phyloP scores from a whole-genome alignment of 225 moss, liverwort and hornwort genomes.

The Polytrichum formosum region DNA sequence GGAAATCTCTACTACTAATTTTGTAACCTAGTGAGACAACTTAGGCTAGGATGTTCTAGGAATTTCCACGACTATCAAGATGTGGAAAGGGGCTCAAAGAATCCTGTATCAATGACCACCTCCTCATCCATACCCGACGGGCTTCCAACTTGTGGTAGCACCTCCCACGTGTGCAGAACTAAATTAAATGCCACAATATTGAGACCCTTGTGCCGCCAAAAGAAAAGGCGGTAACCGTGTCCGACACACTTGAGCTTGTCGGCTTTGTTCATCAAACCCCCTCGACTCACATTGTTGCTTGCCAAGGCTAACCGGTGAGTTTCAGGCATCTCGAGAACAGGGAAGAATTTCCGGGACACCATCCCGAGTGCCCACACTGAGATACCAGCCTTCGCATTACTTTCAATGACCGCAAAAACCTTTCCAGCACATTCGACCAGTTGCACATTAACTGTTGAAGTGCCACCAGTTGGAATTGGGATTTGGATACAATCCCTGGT shows the following conservation, averaged over 20 bases:
- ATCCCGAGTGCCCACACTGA: slow-evolving; percentile 27
- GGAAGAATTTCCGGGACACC: not conserved
- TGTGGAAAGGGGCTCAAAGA: slow-evolving; percentile 17
- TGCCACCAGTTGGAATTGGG: not conserved
- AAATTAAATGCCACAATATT: slow-evolving; percentile 22
- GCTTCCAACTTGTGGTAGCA: slow-evolving; percentile 14
- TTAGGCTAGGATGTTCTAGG: no score
- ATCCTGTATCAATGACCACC: slow-evolving; percentile 15
- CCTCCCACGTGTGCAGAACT: slow-evolving; percentile 17
- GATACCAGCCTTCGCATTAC: not conserved
- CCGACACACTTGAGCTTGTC: not conserved
- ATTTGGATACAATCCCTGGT: slow-evolving; percentile 13
- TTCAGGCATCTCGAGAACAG: slow-evolving; percentile 26
- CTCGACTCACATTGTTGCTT: no score
- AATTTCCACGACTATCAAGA: not conserved
- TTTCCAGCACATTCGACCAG: slow-evolving; percentile 28
- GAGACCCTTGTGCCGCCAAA: slow-evolving; percentile 2
- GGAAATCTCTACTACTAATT: no score
- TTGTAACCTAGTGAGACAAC: no score
- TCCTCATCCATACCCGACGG: slow-evolving; percentile 4
- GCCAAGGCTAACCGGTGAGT: no score
- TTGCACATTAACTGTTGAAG: not conserved
- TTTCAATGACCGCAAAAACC: slow-evolving; percentile 26
- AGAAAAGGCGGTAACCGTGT: not conserved
- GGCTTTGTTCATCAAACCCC: not conserved